Base-by-base conservation (phyloP, 2,329 filamentous ascomycete species). In the Apiospora rasikravindrae region DNA sequence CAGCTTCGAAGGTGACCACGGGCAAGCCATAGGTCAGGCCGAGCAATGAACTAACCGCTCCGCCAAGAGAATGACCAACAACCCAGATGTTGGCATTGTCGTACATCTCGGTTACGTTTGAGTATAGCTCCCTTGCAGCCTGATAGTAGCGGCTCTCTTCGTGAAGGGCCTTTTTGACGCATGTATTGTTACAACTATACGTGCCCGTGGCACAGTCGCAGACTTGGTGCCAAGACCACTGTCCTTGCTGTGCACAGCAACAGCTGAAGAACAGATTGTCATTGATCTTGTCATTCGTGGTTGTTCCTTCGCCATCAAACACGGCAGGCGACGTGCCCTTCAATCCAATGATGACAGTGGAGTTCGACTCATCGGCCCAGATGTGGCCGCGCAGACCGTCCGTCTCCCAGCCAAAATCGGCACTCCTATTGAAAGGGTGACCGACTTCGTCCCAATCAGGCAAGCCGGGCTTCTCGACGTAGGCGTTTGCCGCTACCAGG, bases 201-300 rank as follows among this genome's bases (percentile, higher is more conserved):
- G 95, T 94, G 14, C 91, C 90, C 1, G 93, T 94, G 74, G 95
- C 94, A 81, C 96, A 99, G 81, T 98, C 93, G 83, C 96, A 99
- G 71, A 98, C 95, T 80, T 97, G 93, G 73, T 93, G 92, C 92
- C 95, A 98, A 22, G 95, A 90, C 84, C 92, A 95, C 75, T 95
- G 94, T 0, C 95, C 95, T 77, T 97, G 95, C 83, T 98, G 95
- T 4, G 91, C 96, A 83, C 96, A 99, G 82, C 96, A 99, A 84
- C 96, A 99, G 80, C 95, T 97, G 84, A 98, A 98, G 83, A 97
- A 98, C 13, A 99, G 87, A 80, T 99, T 99, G 83, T 99, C 96
- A 81, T 98, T 99, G 78, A 95, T 87, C 84, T 99, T 99, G 84
- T 99, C 96, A 77, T 98, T 98, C 37, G 95, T 97, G 0, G 96